Percentiles rank a stretch among this genome's conserved stretches.
phyloP scores from a whole-genome alignment of 192 early-diverging fungal genomes.

The Coemansia sp. region DNA sequence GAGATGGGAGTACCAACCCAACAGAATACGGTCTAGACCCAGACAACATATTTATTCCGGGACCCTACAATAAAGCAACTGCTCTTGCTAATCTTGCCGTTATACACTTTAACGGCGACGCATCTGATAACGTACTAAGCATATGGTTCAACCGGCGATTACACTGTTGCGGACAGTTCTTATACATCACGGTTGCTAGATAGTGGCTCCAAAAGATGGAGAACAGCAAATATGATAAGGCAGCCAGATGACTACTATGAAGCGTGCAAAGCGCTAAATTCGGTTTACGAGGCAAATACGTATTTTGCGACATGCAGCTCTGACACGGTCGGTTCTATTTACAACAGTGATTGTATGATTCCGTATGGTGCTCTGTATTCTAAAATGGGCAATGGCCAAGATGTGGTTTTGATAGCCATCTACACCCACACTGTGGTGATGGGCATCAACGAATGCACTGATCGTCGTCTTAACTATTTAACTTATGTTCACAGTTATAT shows the following conservation, averaged over 20 bases:
- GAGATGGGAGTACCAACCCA: background rate
- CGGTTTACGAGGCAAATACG: background rate
- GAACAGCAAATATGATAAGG: background rate
- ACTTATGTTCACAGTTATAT: background rate
- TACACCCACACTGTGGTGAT: background rate
- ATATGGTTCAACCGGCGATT: background rate
- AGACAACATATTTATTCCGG: background rate
- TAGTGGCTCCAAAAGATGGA: background rate
- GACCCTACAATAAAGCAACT: background rate
- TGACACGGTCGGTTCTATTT: background rate
- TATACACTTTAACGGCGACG: background rate
- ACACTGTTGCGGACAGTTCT: background rate
- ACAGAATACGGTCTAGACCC: background rate
- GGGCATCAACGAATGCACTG: background rate
- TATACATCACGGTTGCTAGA: background rate
- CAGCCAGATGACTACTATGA: background rate
- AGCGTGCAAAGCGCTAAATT: background rate
- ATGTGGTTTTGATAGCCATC: background rate
- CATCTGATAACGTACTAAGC: background rate
- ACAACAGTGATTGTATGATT: background rate
- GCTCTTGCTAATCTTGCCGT: background rate
- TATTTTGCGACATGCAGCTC: background rate
- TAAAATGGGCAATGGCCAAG: background rate
- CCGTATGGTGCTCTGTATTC: slow-evolving; percentile 1
- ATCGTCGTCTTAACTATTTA: background rate